Conservation (phyloP, 805 yeast species). For the Candida corydali region DNA sequence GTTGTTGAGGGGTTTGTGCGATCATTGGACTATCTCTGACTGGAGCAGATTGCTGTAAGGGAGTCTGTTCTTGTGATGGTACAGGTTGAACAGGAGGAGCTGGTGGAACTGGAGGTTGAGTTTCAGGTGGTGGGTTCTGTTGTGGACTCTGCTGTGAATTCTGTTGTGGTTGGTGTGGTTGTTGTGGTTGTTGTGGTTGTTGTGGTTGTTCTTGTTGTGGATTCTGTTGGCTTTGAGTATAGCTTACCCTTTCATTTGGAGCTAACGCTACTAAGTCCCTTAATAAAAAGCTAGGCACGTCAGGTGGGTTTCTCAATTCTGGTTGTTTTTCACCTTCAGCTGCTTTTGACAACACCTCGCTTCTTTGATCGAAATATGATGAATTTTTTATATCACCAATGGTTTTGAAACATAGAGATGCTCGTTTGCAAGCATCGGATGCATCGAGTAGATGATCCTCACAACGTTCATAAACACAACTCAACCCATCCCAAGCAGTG, state of each 20-base stretch:
- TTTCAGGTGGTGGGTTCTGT: conserved; percentile 12
- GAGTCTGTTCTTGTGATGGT: conserved; percentile 11
- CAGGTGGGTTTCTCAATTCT: conserved; percentile 42
- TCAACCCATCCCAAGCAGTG: conserved; percentile 62
- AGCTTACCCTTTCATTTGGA: conserved; percentile 37
- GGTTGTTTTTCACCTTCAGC: conserved; percentile 47
- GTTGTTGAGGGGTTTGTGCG: conserved; percentile 9
- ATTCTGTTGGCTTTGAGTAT: conserved; percentile 31
- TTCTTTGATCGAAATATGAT: conserved; percentile 38
- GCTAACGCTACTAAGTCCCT: conserved; percentile 41
- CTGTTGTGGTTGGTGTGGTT: conserved; percentile 9
- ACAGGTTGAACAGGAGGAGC: too few relatives aligned
- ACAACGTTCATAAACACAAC: conserved; percentile 60
- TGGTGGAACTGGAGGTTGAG: conserved; percentile 10
- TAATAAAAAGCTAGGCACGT: conserved; percentile 40
- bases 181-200: conserved; percentile 10
- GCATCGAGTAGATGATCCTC: conserved; percentile 59
- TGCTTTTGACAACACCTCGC: conserved; percentile 39
- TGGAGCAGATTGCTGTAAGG: conserved; percentile 6
- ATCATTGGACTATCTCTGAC: conserved; percentile 9
- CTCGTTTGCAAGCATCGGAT: conserved; percentile 52
- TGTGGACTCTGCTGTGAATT: too few relatives aligned
- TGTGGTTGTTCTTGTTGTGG: conserved; percentile 14
- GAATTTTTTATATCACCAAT: conserved; percentile 44
- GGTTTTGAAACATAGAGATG: conserved; percentile 46